Evolutionary conservation across 2,329 filamentous ascomycete genomes (phyloP), one percentile per base, ranked within the genome.

Genomic region (Berkeleyomyces rouxiae): DNA sequence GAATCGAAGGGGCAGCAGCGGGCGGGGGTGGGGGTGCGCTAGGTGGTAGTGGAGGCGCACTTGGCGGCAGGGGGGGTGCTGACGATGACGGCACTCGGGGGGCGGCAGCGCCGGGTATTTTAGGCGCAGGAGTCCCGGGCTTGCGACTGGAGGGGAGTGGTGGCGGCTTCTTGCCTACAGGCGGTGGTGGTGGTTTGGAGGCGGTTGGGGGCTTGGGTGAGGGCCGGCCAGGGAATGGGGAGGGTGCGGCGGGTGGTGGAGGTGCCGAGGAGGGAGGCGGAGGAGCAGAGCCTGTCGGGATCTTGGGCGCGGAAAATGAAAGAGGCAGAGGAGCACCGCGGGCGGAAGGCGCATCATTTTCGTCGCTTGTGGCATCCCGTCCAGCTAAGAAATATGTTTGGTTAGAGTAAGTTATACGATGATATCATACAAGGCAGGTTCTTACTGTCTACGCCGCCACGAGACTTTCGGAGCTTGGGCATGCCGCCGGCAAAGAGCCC

Each of bases 401-500:
- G 49, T 31, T 9, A 58, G 13, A 40, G 11, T n/a, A 37, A 31
- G n/a, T n/a, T 10, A 3, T 4, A 37, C 33, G 23, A 42, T 16
- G 13, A 33, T 44, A 11, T 31, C n/a, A n/a, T 5, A 16, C 9
- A 37, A 47, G 60, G n/a, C n/a, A 7, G n/a, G 11, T 7, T 23
- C 63, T 63, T 66, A 67, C 66, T 92, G 72, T 90, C 81, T 64
- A 92, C 78, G 46, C 87, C 87, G 58, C 88, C 91, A 63, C 90
- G 87, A 2, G 85, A 81, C 76, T 95, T 96, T 72, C 88, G 88
- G 70, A 99, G 72, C 75, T 96, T 97, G 2, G 93, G 93, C 82
- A 97, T 97, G 44, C 92, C 93, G 43, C 90, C 91, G 0, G 88
- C 90, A 70, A 99, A 96, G 36, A 99, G 73, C 1, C 93, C 93